These are phyloP conservation scores for Penicillium pulvis DNA, from an alignment of 495 filamentous ascomycete genomes.

Conservation along the genomic window DNA sequence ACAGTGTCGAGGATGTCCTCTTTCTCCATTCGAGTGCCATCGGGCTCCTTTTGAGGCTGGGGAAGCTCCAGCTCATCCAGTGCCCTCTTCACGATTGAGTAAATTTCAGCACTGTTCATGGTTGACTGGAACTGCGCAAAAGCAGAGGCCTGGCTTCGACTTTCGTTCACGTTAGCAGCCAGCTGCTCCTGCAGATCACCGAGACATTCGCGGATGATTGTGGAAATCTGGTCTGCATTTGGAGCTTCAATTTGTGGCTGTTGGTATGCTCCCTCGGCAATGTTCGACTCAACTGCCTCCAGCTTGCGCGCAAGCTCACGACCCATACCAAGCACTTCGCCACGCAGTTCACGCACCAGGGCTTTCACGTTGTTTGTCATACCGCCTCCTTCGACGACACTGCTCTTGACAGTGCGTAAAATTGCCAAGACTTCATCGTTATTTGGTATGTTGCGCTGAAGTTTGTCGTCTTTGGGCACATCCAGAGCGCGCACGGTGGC, in stretches of 20 bases:
- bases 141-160: constrained; percentile 63
- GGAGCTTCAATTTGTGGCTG: constrained; percentile 45
- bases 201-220: constrained; percentile 77
- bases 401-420: constrained; percentile 81
- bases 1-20: constrained; percentile 86
- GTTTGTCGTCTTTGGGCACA: constrained; percentile 22
- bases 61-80: constrained; percentile 62
- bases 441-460: constrained; percentile 36
- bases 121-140: constrained; percentile 50
- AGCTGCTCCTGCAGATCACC: constrained; percentile 79
- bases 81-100: constrained; percentile 75
- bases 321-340: constrained; percentile 93
- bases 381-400: constrained; percentile 79
- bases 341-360: constrained; percentile 81
- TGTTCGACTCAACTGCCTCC: constrained; percentile 60
- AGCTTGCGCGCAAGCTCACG: constrained; percentile 82
- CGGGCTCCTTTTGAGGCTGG: constrained; percentile 36
- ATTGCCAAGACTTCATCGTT: constrained; percentile 68
- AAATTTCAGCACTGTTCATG: constrained; percentile 77
- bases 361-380: constrained; percentile 89
- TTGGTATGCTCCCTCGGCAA: constrained; percentile 35
- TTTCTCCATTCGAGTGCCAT: constrained; percentile 54
- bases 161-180: constrained; percentile 71
- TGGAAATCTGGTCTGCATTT: constrained; percentile 69
- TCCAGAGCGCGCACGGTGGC: constrained; percentile 29